Evolutionary conservation across 805 yeast species (phyloP).

Genomic region (Zygotorulaspora sp.): DNA sequence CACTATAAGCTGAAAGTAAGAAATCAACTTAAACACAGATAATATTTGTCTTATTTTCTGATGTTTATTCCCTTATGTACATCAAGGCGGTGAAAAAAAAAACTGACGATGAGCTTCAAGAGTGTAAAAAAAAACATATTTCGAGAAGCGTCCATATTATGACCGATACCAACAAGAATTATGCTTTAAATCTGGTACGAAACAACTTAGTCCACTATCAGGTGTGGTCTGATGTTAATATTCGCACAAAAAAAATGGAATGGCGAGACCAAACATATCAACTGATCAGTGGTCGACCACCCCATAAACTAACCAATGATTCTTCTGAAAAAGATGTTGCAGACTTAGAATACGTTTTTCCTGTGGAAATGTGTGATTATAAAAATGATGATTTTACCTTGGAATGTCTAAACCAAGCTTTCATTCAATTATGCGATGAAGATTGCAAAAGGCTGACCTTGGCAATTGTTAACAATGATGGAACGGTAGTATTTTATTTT

Average conservation of each 20-base stretch:
- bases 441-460: constrained; percentile 43
- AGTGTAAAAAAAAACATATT: too few relatives aligned
- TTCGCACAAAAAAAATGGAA: constrained; percentile 10
- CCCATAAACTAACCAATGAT: constrained; percentile 26
- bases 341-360: constrained; percentile 26
- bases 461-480: constrained; percentile 59
- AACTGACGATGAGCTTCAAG: too few relatives aligned
- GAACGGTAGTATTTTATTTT: constrained; percentile 67
- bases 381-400: constrained; percentile 21
- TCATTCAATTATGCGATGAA: constrained; percentile 16
- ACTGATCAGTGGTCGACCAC: constrained; percentile 24
- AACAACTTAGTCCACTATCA: constrained; percentile 28
- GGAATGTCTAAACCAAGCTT: constrained; percentile 23
- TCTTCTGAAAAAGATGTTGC: constrained; percentile 9
- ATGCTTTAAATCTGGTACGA: constrained; percentile 41
- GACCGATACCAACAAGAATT: too few relatives aligned
- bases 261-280: constrained; percentile 17
- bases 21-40: too few relatives aligned
- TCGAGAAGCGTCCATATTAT: too few relatives aligned
- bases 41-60: too few relatives aligned
- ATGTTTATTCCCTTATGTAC: too few relatives aligned
- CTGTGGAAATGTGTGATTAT: constrained; percentile 31
- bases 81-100: too few relatives aligned
- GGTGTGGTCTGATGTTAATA: constrained; percentile 26
- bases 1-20: too few relatives aligned